Evolutionary conservation across 225 moss, liverwort and hornwort genomes (phyloP).

Genomic region (Pseudisothecium myosuroides): DNA sequence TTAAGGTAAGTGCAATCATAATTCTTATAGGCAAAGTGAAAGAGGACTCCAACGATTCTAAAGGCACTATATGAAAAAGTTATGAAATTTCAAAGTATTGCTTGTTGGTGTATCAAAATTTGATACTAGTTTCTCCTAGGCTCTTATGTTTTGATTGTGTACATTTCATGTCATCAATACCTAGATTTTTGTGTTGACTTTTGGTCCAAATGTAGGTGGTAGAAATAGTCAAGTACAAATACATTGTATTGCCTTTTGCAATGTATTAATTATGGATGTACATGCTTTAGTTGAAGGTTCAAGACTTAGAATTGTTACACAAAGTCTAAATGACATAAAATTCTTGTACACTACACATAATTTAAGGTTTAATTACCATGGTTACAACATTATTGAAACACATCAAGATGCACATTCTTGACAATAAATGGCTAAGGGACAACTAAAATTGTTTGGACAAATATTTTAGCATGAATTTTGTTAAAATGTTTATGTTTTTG

Average conservation of each 20-base stretch:
- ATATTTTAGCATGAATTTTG: too few relatives aligned
- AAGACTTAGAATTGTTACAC: too few relatives aligned
- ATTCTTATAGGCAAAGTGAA: neutral
- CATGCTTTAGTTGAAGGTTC: neutral
- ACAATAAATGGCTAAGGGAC: neutral
- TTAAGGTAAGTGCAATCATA: too few relatives aligned
- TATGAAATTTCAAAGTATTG: neutral
- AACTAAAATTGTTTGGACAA: neutral
- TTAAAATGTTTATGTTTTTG: neutral
- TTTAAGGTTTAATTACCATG: too few relatives aligned
- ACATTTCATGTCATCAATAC: neutral
- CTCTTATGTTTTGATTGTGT: neutral
- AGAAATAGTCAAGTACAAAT: too few relatives aligned
- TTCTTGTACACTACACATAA: fast-evolving
- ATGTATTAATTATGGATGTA: neutral
- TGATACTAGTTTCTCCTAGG: fast-evolving
- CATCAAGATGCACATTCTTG: fast-evolving
- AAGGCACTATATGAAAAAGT: neutral
- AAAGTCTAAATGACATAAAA: neutral
- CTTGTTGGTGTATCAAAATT: neutral
- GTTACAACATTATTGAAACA: neutral
- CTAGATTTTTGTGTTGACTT: fast-evolving
- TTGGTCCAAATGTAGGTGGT: too few relatives aligned
- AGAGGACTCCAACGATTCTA: neutral
- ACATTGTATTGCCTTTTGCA: neutral